These are phyloP conservation scores for Boechera stricta DNA, from an alignment of 345 rosid species.

Conservation along the genomic window DNA sequence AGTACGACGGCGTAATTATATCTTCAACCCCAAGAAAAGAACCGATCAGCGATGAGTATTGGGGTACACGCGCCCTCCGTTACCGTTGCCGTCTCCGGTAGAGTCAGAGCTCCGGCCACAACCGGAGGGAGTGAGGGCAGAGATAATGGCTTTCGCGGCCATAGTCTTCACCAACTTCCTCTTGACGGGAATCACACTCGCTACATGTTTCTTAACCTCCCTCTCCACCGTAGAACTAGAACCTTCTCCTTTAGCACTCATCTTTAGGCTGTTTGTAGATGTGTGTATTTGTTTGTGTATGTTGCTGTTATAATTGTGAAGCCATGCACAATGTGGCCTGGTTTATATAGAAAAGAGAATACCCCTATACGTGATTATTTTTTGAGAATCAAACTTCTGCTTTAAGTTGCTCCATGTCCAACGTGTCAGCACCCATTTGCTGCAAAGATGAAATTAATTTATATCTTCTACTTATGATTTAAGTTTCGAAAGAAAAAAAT, in stretches of 20 bases:
- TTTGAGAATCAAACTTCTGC: not conserved
- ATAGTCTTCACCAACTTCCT: conserved; percentile 41
- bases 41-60: conserved; percentile 11
- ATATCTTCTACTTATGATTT: not conserved
- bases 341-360: conserved; percentile 13
- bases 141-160: conserved; percentile 34
- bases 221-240: conserved; percentile 10
- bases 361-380: not conserved
- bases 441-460: not conserved
- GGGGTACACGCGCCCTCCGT: conserved; percentile 29
- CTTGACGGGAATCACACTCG: conserved; percentile 43
- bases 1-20: not conserved
- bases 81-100: conserved; percentile 5
- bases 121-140: conserved; percentile 28
- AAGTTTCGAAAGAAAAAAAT: not conserved
- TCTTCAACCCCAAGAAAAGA: conserved; percentile 9
- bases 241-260: conserved; percentile 36
- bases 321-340: not conserved
- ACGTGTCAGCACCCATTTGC: conserved; percentile 28
- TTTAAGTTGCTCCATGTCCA: conserved; percentile 14
- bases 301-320: conserved; percentile 1
- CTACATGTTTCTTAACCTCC: conserved; percentile 31
- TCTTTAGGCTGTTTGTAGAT: conserved; percentile 2
- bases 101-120: conserved; percentile 14
- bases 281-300: not conserved